Percentiles rank a stretch among this genome's conserved stretches.
phyloP scores from a whole-genome alignment of 2,329 filamentous ascomycete genomes.

The Fusarium chaquense region DNA sequence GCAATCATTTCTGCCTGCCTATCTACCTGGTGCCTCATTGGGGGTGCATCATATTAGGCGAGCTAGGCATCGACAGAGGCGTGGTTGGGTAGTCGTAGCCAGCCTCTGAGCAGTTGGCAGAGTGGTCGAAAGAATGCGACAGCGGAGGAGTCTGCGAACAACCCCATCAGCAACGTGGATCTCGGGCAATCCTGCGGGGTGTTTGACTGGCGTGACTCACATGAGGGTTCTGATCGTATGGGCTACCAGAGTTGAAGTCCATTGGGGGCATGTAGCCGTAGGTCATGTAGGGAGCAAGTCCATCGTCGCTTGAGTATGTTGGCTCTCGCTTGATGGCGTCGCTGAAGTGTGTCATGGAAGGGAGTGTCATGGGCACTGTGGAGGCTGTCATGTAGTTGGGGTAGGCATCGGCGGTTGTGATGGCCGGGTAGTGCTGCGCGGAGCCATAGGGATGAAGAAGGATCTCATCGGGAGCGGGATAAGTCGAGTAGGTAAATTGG shows the following conservation, averaged over 20 bases:
- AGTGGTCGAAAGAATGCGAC: conserved; percentile 79
- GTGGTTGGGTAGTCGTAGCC: conserved; percentile 76
- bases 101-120: conserved; percentile 70
- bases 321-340: conserved; percentile 75
- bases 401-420: conserved; percentile 65
- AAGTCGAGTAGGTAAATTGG: conserved; percentile 74
- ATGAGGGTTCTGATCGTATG: conserved; percentile 78
- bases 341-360: conserved; percentile 73
- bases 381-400: conserved; percentile 66
- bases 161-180: conserved; percentile 63
- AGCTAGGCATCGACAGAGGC: conserved; percentile 78
- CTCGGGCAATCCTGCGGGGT: conserved; percentile 54
- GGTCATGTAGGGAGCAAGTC: conserved; percentile 74
- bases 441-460: conserved; percentile 70
- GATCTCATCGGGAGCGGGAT: conserved; percentile 74
- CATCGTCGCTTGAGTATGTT: conserved; percentile 65
- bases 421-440: conserved; percentile 63
- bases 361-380: conserved; percentile 70
- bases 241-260: conserved; percentile 70
- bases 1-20: conserved; percentile 1
- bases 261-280: conserved; percentile 75
- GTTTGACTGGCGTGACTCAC: conserved; percentile 70
- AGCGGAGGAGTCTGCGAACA: conserved; percentile 78
- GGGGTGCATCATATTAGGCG: conserved; percentile 65
- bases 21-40: conserved; percentile 23